A percentile compares a stretch with the other conserved stretches of the same genome.
Evolutionary conservation across 2,329 filamentous ascomycete species (phyloP).

Genomic region (Cercospora sojina): DNA sequence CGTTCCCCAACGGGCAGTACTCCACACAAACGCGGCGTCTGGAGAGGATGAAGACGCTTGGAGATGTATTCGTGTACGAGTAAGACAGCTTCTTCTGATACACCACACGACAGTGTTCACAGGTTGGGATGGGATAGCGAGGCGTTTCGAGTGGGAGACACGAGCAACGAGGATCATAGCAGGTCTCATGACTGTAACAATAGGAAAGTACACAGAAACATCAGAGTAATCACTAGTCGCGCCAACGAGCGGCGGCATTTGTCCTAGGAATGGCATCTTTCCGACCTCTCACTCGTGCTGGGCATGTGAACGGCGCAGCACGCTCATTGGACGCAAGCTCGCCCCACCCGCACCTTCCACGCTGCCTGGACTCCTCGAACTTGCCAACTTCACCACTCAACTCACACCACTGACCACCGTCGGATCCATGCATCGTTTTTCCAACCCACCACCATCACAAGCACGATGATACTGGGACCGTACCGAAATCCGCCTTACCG

Average conservation of each 20-base stretch:
- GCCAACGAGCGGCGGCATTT: not conserved
- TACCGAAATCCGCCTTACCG: slow-evolving; percentile 32
- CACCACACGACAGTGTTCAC: slow-evolving; percentile 1
- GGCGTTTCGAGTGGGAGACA: slow-evolving; percentile 3
- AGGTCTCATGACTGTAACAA: slow-evolving; percentile 1
- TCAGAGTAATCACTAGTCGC: not conserved
- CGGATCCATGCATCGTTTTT: not conserved
- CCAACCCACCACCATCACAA: not conserved
- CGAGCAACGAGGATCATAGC: not conserved
- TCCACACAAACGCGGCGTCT: not conserved
- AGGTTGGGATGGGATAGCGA: slow-evolving; percentile 1
- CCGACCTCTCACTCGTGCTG: not conserved
- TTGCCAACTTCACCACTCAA: not conserved
- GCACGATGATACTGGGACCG: slow-evolving; percentile 21
- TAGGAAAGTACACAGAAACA: slow-evolving; percentile 5
- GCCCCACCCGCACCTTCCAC: slow-evolving; percentile 3
- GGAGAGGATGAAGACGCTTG: slow-evolving; percentile 6
- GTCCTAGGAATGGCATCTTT: not conserved
- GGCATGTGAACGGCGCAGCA: not conserved
- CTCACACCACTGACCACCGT: not conserved
- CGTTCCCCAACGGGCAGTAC: not conserved
- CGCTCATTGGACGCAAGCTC: not conserved
- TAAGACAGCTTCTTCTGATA: slow-evolving; percentile 4
- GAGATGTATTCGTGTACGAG: slow-evolving; percentile 5
- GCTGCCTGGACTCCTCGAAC: not conserved